phyloP scores from a whole-genome alignment of 2,329 filamentous ascomycete genomes.

The Ustilaginoidea virens region DNA sequence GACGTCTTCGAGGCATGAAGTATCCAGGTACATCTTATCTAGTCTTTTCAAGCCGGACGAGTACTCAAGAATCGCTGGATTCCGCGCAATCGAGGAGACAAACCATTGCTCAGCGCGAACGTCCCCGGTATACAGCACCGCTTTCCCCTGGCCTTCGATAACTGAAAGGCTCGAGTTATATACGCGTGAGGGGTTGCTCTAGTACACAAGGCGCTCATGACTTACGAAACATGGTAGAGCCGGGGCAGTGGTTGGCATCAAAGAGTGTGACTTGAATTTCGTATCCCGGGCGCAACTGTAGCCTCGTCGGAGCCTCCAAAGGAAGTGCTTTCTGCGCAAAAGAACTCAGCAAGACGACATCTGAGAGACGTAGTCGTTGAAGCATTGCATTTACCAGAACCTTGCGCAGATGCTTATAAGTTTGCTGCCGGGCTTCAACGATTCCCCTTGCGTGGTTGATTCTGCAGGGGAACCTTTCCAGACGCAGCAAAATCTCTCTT shows the following conservation, averaged over 20 bases:
- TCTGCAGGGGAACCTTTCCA: slow-evolving; percentile 66
- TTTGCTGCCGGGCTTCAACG: slow-evolving; percentile 56
- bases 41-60: slow-evolving; percentile 48
- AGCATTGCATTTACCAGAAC: too few relatives aligned
- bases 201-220: too few relatives aligned
- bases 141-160: slow-evolving; percentile 56
- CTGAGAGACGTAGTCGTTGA: not conserved
- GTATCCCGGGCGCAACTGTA: slow-evolving; percentile 57
- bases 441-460: slow-evolving; percentile 70
- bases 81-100: slow-evolving; percentile 55
- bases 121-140: slow-evolving; percentile 79
- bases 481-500: slow-evolving; percentile 59
- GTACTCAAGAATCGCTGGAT: slow-evolving; percentile 63
- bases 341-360: not conserved
- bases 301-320: slow-evolving; percentile 58
- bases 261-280: slow-evolving; percentile 70
- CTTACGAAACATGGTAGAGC: slow-evolving; percentile 74
- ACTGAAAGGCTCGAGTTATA: too few relatives aligned
- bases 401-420: slow-evolving; percentile 60
- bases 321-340: slow-evolving; percentile 55
- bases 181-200: too few relatives aligned
- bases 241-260: slow-evolving; percentile 84
- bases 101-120: slow-evolving; percentile 79
- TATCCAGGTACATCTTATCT: slow-evolving; percentile 80
- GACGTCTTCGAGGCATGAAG: slow-evolving; percentile 46